These are phyloP conservation scores for Solanum etuberosum DNA, from an alignment of 257 asterid species.

Conservation along the genomic window DNA sequence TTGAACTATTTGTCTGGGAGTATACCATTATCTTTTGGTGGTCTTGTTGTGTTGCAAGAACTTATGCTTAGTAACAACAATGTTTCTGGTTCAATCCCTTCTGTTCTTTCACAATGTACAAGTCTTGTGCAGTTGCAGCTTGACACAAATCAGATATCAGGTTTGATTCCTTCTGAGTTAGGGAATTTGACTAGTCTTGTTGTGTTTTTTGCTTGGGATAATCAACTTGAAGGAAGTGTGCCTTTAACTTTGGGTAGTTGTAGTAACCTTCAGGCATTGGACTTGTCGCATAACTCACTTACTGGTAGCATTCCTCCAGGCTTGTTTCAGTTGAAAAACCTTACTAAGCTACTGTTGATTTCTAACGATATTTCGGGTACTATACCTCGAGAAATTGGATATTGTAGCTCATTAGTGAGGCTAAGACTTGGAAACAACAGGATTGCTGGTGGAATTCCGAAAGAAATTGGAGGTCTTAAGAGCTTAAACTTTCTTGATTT, in stretches of 20 bases:
- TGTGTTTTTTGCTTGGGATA: slow-evolving; percentile 39
- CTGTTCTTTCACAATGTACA: slow-evolving; percentile 19
- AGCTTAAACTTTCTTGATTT: slow-evolving; percentile 33
- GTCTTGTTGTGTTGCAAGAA: slow-evolving; percentile 27
- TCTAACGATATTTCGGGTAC: slow-evolving; percentile 35
- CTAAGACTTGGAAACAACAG: slow-evolving; percentile 31
- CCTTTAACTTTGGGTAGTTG: slow-evolving; percentile 34
- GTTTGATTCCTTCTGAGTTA: slow-evolving; percentile 33
- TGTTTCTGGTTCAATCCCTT: slow-evolving; percentile 32
- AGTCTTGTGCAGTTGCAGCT: slow-evolving; percentile 29
- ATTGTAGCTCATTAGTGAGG: slow-evolving; percentile 31
- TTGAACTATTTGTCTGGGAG: slow-evolving; percentile 31
- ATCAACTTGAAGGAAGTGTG: slow-evolving; percentile 36
- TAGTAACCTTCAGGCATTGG: slow-evolving; percentile 25
- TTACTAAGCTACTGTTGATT: slow-evolving; percentile 33
- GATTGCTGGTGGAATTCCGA: slow-evolving; percentile 26
- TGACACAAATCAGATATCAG: slow-evolving; percentile 35
- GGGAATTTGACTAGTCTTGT: slow-evolving; percentile 25
- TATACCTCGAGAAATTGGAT: slow-evolving; percentile 24
- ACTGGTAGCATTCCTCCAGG: slow-evolving; percentile 33
- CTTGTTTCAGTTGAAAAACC: slow-evolving; percentile 25
- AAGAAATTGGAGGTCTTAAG: slow-evolving; percentile 25
- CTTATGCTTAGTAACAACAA: slow-evolving; percentile 39
- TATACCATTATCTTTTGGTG: slow-evolving; percentile 30
- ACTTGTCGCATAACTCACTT: slow-evolving; percentile 35